These are phyloP conservation scores for Colletotrichum orbiculare DNA, from an alignment of 2,329 filamentous ascomycete genomes.

Conservation along the genomic window DNA sequence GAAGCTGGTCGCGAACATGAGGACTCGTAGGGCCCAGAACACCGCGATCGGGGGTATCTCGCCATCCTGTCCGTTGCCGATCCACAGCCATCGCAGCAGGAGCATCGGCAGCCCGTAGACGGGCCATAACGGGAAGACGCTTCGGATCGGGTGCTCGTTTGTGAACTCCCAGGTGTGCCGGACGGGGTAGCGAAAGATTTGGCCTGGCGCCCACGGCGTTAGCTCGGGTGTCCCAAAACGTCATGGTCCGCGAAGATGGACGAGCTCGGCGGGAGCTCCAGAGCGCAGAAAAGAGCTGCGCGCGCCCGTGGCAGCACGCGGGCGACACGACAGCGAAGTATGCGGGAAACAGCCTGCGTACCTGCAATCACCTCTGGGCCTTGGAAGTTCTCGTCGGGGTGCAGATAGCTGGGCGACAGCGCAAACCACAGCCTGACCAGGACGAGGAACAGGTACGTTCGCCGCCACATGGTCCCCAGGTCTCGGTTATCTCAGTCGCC, in stretches of 20 bases:
- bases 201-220: conserved; percentile 65
- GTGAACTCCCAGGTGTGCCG: conserved; percentile 97
- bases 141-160: conserved; percentile 86
- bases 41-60: conserved; percentile 85
- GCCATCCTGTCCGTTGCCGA: conserved; percentile 80
- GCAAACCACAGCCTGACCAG: conserved; percentile 94
- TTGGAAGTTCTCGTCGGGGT: conserved; percentile 99
- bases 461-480: conserved; percentile 80
- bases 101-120: conserved; percentile 95
- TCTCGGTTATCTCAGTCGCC: conserved; percentile 21
- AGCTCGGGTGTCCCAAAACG: conserved; percentile 33
- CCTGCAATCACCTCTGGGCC: conserved; percentile 97
- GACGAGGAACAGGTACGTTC: conserved; percentile 85
- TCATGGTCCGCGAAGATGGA: conserved; percentile 26
- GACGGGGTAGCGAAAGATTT: conserved; percentile 92
- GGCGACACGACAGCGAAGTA: not conserved
- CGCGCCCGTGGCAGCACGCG: conserved; percentile 4
- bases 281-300: conserved; percentile 5
- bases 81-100: conserved; percentile 90
- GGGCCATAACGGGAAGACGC: conserved; percentile 96
- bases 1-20: conserved; percentile 97
- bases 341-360: conserved; percentile 53
- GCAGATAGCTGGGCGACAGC: conserved; percentile 92
- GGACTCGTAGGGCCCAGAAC: conserved; percentile 87
- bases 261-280: conserved; percentile 26